Evolutionary conservation across 2,329 filamentous ascomycete species (phyloP).

Genomic region (Epicoccum nigrum): DNA sequence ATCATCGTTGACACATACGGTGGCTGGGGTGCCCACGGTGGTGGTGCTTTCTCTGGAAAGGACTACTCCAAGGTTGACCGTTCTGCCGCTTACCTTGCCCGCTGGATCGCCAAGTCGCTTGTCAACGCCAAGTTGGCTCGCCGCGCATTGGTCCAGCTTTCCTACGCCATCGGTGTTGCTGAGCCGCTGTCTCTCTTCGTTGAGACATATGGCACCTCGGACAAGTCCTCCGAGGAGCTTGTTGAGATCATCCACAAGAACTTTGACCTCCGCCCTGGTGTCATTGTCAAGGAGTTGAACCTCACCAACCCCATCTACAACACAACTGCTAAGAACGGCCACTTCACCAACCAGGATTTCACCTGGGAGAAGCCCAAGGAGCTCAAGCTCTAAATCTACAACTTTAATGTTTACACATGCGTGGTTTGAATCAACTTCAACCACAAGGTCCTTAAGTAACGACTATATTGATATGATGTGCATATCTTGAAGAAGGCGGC

Average conservation of each 20-base stretch:
- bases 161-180: slow-evolving; percentile 98
- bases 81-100: slow-evolving; percentile 93
- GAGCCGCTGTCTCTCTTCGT: slow-evolving; percentile 98
- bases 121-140: slow-evolving; percentile 87
- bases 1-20: slow-evolving; percentile 99
- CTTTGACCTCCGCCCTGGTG: slow-evolving; percentile 97
- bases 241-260: slow-evolving; percentile 93
- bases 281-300: slow-evolving; percentile 97
- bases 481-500: slow-evolving; percentile 46
- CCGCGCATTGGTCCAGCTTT: slow-evolving; percentile 94
- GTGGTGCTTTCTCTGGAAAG: slow-evolving; percentile 99
- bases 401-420: slow-evolving; percentile 38
- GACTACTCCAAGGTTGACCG: slow-evolving; percentile 99
- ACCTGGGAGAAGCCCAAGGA: slow-evolving; percentile 97
- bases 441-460: slow-evolving; percentile 40
- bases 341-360: slow-evolving; percentile 99
- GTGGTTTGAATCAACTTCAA: slow-evolving; percentile 51
- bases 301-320: slow-evolving; percentile 96
- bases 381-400: slow-evolving; percentile 77
- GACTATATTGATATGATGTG: slow-evolving; percentile 39
- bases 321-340: slow-evolving; percentile 98
- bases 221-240: slow-evolving; percentile 87
- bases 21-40: slow-evolving; percentile 99
- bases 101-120: slow-evolving; percentile 99
- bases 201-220: slow-evolving; percentile 94